These are phyloP conservation scores for Lumnitzera littorea DNA, from an alignment of 345 rosid genomes.

Conservation along the genomic window DNA sequence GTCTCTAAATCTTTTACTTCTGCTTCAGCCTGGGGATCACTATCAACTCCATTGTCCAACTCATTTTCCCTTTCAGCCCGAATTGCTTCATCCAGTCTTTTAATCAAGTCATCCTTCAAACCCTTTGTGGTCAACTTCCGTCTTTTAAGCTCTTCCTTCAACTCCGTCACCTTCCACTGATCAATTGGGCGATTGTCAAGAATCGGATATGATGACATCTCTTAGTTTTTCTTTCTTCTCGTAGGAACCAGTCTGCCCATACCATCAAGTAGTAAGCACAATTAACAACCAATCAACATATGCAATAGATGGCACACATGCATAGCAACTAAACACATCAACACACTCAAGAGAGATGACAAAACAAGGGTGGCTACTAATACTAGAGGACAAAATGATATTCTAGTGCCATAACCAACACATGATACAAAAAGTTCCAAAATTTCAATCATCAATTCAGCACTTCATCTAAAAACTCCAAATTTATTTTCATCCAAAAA, in stretches of 20 bases:
- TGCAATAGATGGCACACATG: too few relatives aligned
- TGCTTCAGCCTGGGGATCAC: slow-evolving; percentile 13
- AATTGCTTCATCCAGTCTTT: slow-evolving; percentile 70
- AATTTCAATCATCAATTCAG: not conserved
- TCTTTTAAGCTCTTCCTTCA: slow-evolving; percentile 90
- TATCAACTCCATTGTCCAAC: slow-evolving; percentile 22
- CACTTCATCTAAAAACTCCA: slow-evolving; percentile 2
- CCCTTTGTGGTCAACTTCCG: slow-evolving; percentile 61
- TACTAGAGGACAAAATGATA: too few relatives aligned
- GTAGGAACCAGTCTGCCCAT: slow-evolving; percentile 15
- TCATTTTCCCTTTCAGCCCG: slow-evolving; percentile 52
- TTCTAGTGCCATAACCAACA: not conserved
- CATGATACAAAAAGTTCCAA: not conserved
- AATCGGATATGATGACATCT: slow-evolving; percentile 71
- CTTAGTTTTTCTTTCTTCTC: slow-evolving; percentile 21
- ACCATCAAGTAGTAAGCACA: slow-evolving; percentile 1
- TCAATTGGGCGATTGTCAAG: slow-evolving; percentile 74
- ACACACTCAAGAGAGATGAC: not conserved
- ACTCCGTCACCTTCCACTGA: slow-evolving; percentile 88
- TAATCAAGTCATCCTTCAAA: slow-evolving; percentile 83
- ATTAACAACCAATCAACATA: too few relatives aligned
- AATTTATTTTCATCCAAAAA: not conserved
- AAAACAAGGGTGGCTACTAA: too few relatives aligned
- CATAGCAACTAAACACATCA: too few relatives aligned
- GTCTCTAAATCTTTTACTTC: slow-evolving; percentile 15